Evolutionary conservation across 2,329 filamentous ascomycete species (phyloP).

Genomic region (Onygenales sp.): DNA sequence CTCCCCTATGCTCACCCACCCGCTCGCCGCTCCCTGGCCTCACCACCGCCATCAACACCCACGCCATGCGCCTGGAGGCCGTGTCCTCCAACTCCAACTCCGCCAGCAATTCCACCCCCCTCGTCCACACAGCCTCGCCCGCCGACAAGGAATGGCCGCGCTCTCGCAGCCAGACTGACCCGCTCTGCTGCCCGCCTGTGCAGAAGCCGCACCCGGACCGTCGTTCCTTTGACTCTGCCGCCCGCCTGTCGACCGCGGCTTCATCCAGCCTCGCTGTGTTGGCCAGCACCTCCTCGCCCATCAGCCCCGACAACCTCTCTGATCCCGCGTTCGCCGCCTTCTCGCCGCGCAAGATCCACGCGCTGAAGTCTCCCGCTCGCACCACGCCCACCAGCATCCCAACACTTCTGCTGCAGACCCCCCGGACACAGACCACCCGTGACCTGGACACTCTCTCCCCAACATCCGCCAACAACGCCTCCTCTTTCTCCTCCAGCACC

Average conservation of each 20-base stretch:
- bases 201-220: constrained; percentile 10
- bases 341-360: constrained; percentile 17
- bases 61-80: constrained; percentile 5
- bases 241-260: not conserved
- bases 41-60: not conserved
- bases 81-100: not conserved
- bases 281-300: constrained; percentile 10
- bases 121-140: not conserved
- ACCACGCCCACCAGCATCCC: constrained; percentile 4
- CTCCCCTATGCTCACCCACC: not conserved
- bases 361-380: constrained; percentile 8
- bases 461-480: constrained; percentile 19
- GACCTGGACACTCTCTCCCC: constrained; percentile 18
- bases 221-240: constrained; percentile 7
- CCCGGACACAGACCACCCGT: constrained; percentile 20
- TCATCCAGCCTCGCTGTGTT: constrained; percentile 6
- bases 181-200: constrained; percentile 1
- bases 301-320: constrained; percentile 17
- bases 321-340: constrained; percentile 18
- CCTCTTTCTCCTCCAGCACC: constrained; percentile 12
- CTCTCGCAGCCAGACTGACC: constrained; percentile 4
- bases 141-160: constrained; percentile 3
- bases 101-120: not conserved
- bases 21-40: not conserved
- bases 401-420: constrained; percentile 10